These are phyloP conservation scores for Plasmodium vivax DNA, from an alignment of 169 alveolate species.

Conservation along the genomic window DNA sequence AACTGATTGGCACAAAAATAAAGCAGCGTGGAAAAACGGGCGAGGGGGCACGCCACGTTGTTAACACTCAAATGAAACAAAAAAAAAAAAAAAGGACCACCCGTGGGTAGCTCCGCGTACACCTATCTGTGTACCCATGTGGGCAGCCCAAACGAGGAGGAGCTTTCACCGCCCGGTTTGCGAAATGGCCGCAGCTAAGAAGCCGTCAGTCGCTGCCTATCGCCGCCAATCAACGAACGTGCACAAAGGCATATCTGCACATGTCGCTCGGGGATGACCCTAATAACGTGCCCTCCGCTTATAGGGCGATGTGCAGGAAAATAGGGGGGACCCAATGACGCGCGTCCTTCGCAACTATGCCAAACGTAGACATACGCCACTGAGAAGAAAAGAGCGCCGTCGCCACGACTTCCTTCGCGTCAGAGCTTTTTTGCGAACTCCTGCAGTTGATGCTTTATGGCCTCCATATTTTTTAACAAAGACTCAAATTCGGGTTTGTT, in stretches of 20 bases:
- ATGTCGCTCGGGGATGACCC: not conserved
- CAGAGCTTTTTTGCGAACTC: slow-evolving; percentile 66
- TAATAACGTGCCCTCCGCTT: not conserved
- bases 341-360: not conserved
- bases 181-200: not conserved
- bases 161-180: not conserved
- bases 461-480: slow-evolving; percentile 48
- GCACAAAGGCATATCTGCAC: not conserved
- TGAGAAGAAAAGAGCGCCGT: not conserved
- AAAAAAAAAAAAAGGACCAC: not conserved
- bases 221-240: not conserved
- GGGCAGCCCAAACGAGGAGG: not conserved
- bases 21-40: not conserved
- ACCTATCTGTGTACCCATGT: not conserved
- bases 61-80: not conserved
- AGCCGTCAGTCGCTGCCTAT: not conserved
- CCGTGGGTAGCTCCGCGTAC: not conserved
- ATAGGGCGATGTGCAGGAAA: not conserved
- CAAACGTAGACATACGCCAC: not conserved
- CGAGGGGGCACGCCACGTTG: not conserved
- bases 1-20: not conserved
- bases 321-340: not conserved
- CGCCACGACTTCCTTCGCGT: not conserved
- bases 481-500: slow-evolving; percentile 63
- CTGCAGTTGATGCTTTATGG: slow-evolving; percentile 48